Base-by-base conservation (phyloP, 495 filamentous ascomycete species). In the Baudoinia panamericana region DNA sequence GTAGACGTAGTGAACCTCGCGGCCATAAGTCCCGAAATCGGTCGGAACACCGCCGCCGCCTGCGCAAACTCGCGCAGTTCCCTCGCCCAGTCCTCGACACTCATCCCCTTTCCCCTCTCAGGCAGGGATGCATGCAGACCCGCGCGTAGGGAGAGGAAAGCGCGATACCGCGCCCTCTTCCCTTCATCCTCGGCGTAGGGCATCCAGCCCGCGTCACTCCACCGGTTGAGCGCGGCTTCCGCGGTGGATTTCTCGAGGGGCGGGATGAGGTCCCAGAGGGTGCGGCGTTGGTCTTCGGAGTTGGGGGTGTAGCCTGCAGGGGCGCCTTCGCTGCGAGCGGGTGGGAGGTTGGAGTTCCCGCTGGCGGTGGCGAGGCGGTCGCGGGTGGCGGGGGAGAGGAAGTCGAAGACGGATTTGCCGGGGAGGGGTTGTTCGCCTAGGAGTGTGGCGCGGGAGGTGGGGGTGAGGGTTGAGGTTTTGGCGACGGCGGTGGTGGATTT, bases 361-460 rank as follows among this genome's bases (percentile, higher is more conserved):
- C 84, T 84, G 3, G 75, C 75, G 33, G 76, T 67, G 12, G 69
- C 84, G 45, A 97, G 71, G 17, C 75, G 74, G 31, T 84, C 78
- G 48, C 90, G 76, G 6, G 83, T 76, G 27, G 81, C 73, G 1
- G 86, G 71, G 0, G 84, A 80, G 60, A 97, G 73, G 64, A 80
- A 96, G 58, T 95, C 86, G 56, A 96, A 97, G 24, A 97, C 78
- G 1, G 90, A 96, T 59, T 95, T 94, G 8, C 84, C 81, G 3
- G 86, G 87, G 1, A 97, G 64, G 29, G 78, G 73, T 20, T 72
- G 65, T 58, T 96, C 88, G 15, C 86, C 86, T 0, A 97, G 66
- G 9, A 93, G 64, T 12, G 78, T 75, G 9, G 86, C 90, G 48
- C 90, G 73, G 21, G 84, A 65, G 46, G 70, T 80, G 3, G 88